A percentile compares a stretch with the other conserved stretches of the same genome.
phyloP scores from a whole-genome alignment of 2,329 filamentous ascomycete genomes.

The Aspergillus fijiensis region DNA sequence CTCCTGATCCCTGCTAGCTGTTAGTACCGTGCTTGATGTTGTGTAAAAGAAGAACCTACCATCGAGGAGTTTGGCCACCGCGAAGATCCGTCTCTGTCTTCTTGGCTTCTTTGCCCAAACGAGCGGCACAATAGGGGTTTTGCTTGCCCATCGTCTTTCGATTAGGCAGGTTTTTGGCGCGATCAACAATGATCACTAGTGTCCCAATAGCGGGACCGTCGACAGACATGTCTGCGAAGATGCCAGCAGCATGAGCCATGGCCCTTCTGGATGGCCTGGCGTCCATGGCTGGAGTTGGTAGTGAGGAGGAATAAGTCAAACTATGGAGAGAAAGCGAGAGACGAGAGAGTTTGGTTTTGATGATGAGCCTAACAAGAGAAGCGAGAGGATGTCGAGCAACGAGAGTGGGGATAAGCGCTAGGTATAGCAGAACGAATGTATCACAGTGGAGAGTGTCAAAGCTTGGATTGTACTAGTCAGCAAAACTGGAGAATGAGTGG shows the following conservation, averaged over 20 bases:
- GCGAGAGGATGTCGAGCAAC: neutral
- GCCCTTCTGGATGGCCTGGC: constrained; percentile 11
- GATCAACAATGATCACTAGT: constrained; percentile 85
- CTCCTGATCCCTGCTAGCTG: constrained; percentile 79
- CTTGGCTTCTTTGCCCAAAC: constrained; percentile 93
- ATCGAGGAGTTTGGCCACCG: constrained; percentile 92
- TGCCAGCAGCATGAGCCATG: constrained; percentile 58
- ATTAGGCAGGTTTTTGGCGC: constrained; percentile 96
- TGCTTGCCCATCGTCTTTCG: constrained; percentile 97
- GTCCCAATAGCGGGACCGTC: constrained; percentile 94
- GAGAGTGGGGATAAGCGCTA: neutral
- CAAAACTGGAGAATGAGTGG: neutral
- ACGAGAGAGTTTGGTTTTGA: neutral
- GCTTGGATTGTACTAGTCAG: neutral
- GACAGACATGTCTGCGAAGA: constrained; percentile 89
- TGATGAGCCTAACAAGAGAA: neutral
- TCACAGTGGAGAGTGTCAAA: neutral
- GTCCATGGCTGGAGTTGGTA: neutral
- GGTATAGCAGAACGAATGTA: neutral
- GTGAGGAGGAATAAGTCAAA: neutral
- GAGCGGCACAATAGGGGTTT: constrained; percentile 92
- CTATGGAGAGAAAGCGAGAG: neutral
- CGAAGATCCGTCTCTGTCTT: constrained; percentile 93
- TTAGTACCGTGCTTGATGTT: constrained; percentile 9
- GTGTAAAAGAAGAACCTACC: constrained; percentile 56